Base-by-base conservation (phyloP, 148 eudicot genomes). In the Amaranthus cruentus region DNA sequence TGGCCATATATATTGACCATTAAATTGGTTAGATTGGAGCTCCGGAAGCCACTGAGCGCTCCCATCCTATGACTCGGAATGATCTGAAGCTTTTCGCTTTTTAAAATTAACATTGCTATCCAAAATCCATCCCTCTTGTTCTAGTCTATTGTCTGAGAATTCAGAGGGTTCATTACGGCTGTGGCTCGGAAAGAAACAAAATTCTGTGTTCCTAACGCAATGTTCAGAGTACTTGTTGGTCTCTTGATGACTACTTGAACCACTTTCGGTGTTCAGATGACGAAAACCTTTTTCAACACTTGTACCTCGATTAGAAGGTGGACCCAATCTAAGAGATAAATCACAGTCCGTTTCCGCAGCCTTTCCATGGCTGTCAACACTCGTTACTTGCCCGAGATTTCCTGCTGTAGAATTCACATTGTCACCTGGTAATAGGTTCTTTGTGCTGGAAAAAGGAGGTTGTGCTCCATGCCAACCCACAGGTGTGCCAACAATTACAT, bases 301-400 rank as follows among this genome's bases (percentile, higher is more conserved):
- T 47, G 48, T 52, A 77, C 66, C 51, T 53, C 76, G 76, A 21
- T 86, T 82, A 42, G 86, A 76, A 10, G 81, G 38, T 28, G 38
- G 84, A 69, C 98, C 98, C 87, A 93, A 77, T 76, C 98, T 80
- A 78, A 93, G 83, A 11, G 97, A 91, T 65, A 93, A 83, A 77
- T 93, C 98, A 77, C 90, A 93, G 8, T 70, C 88, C 28, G 50
- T 54, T 70, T 74, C 86, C 77, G 78, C 69, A 46, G 57, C 82
- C 66, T 78, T 73, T 70, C 71, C 82, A 49, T 66, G 78, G 57
- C 49, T 46, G 47, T 79, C 85, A 73, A 72, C 69, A 48, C 50
- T 52, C 57, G 77, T 73, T 69, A 54, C 76, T 73, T 80, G 83
- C 56, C 59, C 44, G 9, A 56, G 28, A 71, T 55, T 67, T n/a